phyloP scores from a whole-genome alignment of 768 basidiomycete species.

The Porphyrellus cyaneotinctus region DNA sequence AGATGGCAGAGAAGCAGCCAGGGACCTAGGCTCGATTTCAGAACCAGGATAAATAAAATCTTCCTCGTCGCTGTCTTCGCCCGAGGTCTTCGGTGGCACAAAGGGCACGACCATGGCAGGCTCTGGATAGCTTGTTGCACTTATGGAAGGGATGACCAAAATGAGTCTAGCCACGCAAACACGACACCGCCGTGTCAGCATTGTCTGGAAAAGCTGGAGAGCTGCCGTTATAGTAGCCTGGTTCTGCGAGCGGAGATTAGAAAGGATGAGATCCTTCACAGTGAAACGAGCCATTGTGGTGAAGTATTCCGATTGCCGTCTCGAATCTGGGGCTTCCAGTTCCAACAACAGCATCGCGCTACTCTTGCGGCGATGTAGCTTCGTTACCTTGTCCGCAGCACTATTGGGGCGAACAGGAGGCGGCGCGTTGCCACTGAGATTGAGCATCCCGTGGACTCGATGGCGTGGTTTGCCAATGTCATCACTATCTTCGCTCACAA shows the following conservation, averaged over 20 bases:
- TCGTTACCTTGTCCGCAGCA: slow-evolving; percentile 39
- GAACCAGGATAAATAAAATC: slow-evolving; percentile 41
- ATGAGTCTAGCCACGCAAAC: slow-evolving; percentile 65
- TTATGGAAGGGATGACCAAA: slow-evolving; percentile 60
- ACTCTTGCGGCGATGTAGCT: slow-evolving; percentile 65
- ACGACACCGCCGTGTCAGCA: slow-evolving; percentile 67
- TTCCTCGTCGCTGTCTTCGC: slow-evolving; percentile 51
- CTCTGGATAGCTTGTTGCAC: slow-evolving; percentile 72
- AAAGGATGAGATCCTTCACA: slow-evolving; percentile 80
- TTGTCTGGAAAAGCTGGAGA: slow-evolving; percentile 73
- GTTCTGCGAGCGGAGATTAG: slow-evolving; percentile 68
- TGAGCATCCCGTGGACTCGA: slow-evolving; percentile 39
- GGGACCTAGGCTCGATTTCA: slow-evolving; percentile 17
- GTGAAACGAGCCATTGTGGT: slow-evolving; percentile 87
- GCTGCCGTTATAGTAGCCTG: slow-evolving; percentile 70
- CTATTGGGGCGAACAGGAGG: slow-evolving; percentile 31
- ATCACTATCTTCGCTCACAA: slow-evolving; percentile 82
- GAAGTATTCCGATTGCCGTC: slow-evolving; percentile 74
- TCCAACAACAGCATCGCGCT: slow-evolving; percentile 90
- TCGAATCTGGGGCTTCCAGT: slow-evolving; percentile 72
- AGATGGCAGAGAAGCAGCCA: slow-evolving; percentile 12
- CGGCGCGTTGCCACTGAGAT: slow-evolving; percentile 35
- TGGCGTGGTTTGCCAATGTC: slow-evolving; percentile 49
- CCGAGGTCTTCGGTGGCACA: slow-evolving; percentile 17
- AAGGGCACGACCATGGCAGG: slow-evolving; percentile 40